Evolutionary conservation across 2,329 filamentous ascomycete genomes (phyloP), one percentile per base, ranked within the genome.

Genomic region (Cordyceps cateniannulata): DNA sequence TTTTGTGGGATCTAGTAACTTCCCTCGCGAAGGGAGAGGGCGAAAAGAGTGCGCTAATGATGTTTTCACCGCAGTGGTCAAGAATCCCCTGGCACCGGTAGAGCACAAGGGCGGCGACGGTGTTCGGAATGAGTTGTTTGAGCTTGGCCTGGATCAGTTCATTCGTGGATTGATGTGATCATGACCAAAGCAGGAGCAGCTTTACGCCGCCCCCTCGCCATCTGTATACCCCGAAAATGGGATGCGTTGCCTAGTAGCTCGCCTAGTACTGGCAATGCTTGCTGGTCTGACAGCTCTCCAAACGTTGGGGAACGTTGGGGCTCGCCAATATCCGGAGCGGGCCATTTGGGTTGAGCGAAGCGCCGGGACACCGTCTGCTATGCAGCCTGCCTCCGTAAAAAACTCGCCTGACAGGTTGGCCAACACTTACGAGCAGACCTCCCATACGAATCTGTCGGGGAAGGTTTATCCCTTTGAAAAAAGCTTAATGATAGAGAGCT

Each of bases 81-180:
- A 89, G 74, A 89, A 89, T 66, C 86, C 86, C 1, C 73, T 89
- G 42, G 79, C 86, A 4, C 86, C 86, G 2, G 84, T 87, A 53
- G 86, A 89, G 71, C 86, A 89, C 73, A 84, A 84, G 67, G 83
- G 83, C 44, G 86, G 87, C 60, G 83, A 82, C 27, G 86, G 87
- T n/a, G 86, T 89, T 62, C 83, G 81, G 67, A 89, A 89, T 68
- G 86, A 89, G 72, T 76, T 89, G 65, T 89, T 89, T 66, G 86
- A 89, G 72, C 75, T 89, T 64, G 86, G 85, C 0, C 72, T 96
- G 61, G 90, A 95, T 66, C 86, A 90, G 65, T 95, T 95, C 69
- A 83, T 95, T 56, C 82, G 87, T 64, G 83, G 85, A 0, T 73
- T 87, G 63, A 80, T 85, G 76, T 85, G 76, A 82, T 22, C 1